Percentiles rank a stretch among this genome's conserved stretches.
phyloP scores from a whole-genome alignment of 768 basidiomycete species.

The Boletellus ananas region DNA sequence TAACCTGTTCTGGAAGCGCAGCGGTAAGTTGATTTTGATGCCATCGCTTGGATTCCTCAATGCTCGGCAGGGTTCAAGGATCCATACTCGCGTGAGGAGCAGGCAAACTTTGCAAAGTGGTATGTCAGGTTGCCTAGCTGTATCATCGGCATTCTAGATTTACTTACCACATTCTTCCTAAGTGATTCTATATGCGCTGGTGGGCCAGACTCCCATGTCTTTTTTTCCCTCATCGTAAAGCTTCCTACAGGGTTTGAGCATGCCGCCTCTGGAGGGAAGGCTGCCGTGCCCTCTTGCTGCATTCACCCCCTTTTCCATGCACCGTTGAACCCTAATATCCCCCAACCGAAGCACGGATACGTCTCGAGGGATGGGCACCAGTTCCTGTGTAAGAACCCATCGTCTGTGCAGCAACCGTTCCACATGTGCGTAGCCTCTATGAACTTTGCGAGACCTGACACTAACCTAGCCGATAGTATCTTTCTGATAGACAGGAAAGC shows the following conservation, averaged over 20 bases:
- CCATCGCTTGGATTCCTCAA: neutral
- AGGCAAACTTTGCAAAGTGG: constrained; percentile 51
- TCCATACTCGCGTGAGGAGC: constrained; percentile 57
- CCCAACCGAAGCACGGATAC: constrained; percentile 37
- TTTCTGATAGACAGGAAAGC: constrained; percentile 21
- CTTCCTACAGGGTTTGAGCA: constrained; percentile 47
- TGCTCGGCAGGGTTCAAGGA: constrained; percentile 51
- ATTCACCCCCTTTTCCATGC: constrained; percentile 53
- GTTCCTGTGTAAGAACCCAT: constrained; percentile 52
- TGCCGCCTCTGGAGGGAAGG: constrained; percentile 30
- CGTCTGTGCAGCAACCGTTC: constrained; percentile 45
- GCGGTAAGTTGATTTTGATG: constrained; percentile 34
- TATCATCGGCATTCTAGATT: neutral
- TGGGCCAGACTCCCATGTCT: constrained; percentile 6
- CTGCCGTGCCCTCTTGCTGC: constrained; percentile 50
- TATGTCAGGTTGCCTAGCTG: constrained; percentile 21
- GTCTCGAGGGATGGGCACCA: constrained; percentile 54
- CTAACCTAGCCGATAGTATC: constrained; percentile 7
- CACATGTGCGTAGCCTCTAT: constrained; percentile 47
- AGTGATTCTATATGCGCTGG: constrained; percentile 55
- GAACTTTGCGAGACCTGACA: neutral
- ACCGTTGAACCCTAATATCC: constrained; percentile 20
- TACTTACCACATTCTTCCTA: neutral
- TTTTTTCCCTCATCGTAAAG: neutral
- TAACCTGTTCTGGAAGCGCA: constrained; percentile 51